Conservation (phyloP, 768 basidiomycete species). For the Pleurotus tuoliensis region DNA sequence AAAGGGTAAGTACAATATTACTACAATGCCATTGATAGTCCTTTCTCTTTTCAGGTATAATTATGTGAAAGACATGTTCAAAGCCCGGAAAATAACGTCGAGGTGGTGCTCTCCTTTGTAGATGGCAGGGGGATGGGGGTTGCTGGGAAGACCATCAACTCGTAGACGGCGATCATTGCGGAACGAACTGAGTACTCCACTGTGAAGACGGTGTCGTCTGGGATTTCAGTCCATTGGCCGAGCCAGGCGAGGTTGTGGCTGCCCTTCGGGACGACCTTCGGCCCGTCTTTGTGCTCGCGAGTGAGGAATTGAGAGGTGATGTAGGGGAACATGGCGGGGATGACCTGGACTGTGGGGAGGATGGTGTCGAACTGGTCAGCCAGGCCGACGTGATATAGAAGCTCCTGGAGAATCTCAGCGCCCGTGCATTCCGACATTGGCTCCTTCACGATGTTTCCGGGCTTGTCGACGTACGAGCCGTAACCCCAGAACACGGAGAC, state of each 20-base stretch:
- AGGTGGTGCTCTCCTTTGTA: conserved; percentile 6
- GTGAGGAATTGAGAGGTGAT: conserved; percentile 4
- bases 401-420: conserved; percentile 3
- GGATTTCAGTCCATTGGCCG: conserved; percentile 4
- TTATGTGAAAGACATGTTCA: neutral
- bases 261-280: neutral
- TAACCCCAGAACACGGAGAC: conserved; percentile 5
- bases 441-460: conserved; percentile 1
- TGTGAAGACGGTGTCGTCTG: conserved; percentile 4
- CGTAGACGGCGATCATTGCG: conserved; percentile 3
- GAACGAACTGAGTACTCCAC: neutral
- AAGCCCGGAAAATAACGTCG: conserved; percentile 2
- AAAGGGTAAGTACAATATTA: neutral
- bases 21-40: neutral
- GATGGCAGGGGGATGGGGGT: conserved; percentile 2
- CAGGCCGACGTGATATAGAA: conserved; percentile 1
- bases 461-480: neutral
- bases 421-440: neutral
- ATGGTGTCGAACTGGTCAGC: neutral
- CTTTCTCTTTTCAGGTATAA: neutral
- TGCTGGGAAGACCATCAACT: conserved; percentile 1
- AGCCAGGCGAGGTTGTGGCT: conserved; percentile 5
- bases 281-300: neutral
- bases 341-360: conserved; percentile 3
- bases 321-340: conserved; percentile 5